Conservation (phyloP, 2,329 filamentous ascomycete genomes). For the Thelonectria rubi region DNA sequence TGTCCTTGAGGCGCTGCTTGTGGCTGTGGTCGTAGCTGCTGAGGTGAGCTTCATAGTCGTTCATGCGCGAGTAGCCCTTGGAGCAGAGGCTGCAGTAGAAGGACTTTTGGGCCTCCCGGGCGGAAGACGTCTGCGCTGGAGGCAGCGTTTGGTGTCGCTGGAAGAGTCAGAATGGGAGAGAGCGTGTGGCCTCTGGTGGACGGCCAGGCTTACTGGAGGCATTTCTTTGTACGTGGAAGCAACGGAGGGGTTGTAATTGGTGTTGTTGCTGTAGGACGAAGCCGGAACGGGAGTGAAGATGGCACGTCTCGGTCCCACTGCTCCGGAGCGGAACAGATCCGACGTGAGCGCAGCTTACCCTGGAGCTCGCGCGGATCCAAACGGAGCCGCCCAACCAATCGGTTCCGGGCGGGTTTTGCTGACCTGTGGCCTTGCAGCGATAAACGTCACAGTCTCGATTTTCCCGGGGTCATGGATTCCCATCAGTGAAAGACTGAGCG, state of each 20-base stretch:
- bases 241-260: background rate
- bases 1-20: slow-evolving; percentile 87
- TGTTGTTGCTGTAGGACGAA: background rate
- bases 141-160: slow-evolving; percentile 67
- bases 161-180: slow-evolving; percentile 22
- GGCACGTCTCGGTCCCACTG: background rate
- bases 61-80: slow-evolving; percentile 94
- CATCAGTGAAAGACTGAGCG: slow-evolving; percentile 25
- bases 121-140: slow-evolving; percentile 67
- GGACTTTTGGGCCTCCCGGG: slow-evolving; percentile 78
- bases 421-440: slow-evolving; percentile 32
- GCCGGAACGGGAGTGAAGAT: background rate
- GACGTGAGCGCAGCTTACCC: background rate
- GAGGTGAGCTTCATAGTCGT: slow-evolving; percentile 95
- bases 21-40: slow-evolving; percentile 96
- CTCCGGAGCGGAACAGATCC: too few relatives aligned
- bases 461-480: slow-evolving; percentile 11
- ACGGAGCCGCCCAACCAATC: slow-evolving; percentile 34
- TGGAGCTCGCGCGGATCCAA: slow-evolving; percentile 5
- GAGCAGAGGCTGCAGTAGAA: slow-evolving; percentile 90
- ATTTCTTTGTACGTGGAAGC: slow-evolving; percentile 45
- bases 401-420: slow-evolving; percentile 29
- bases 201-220: slow-evolving; percentile 64
- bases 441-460: slow-evolving; percentile 39
- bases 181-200: slow-evolving; percentile 48